phyloP scores from a whole-genome alignment of 2,329 filamentous ascomycete genomes.

The Neonectria faginata region DNA sequence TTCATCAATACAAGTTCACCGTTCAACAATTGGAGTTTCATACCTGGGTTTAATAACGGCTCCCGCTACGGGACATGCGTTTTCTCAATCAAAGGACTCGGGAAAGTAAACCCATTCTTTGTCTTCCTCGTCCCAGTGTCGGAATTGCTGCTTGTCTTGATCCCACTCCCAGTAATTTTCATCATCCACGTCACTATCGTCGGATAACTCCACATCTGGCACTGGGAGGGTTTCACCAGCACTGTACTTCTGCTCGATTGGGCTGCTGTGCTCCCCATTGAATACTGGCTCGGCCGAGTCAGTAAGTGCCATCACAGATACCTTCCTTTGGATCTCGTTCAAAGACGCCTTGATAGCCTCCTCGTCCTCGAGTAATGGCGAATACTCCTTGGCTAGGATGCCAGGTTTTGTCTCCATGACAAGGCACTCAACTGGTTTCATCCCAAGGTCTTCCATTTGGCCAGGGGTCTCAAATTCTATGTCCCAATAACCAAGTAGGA shows the following conservation, averaged over 20 bases:
- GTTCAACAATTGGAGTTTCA: background rate
- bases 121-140: conserved; percentile 41
- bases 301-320: conserved; percentile 20
- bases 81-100: conserved; percentile 40
- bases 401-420: too few species aligned
- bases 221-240: conserved; percentile 34
- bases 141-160: conserved; percentile 29
- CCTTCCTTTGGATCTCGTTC: conserved; percentile 18
- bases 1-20: background rate
- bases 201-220: conserved; percentile 37
- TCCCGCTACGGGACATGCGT: background rate
- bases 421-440: background rate
- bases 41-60: background rate
- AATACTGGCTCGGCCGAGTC: background rate
- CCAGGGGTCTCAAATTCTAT: background rate
- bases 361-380: background rate
- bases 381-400: background rate
- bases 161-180: conserved; percentile 43
- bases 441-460: background rate
- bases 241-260: conserved; percentile 33
- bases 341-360: background rate
- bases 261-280: conserved; percentile 3
- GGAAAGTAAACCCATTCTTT: conserved; percentile 41
- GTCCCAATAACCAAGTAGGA: background rate
- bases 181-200: conserved; percentile 35